Evolutionary conservation across 345 rosid species (phyloP), one percentile per base, ranked within the genome.

Genomic region (Dipteronia dyeriana): DNA sequence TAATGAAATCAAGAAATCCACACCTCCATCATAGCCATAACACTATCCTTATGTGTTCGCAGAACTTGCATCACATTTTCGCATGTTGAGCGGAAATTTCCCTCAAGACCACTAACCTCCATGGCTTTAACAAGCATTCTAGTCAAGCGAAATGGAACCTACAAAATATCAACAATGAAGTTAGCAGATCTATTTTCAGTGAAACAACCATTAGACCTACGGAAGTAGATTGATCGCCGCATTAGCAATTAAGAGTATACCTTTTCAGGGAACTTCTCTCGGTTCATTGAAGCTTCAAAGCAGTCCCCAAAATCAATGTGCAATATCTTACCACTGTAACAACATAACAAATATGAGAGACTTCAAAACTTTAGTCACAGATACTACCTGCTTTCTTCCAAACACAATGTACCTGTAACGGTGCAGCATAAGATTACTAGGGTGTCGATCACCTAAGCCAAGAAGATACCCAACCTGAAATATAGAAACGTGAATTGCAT

Each of bases 1-100:
- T 17, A 43, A 61, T 0, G 59, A 38, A 62, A 39, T 0, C 2
- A 66, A 59, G 7, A 25, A 22, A 14, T 60, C 49, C 53, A 16
- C 74, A 92, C 97, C 95, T 96, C 99, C 99, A 96, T 96, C 99
- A 96, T 96, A 73, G 98, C 98, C 99, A 91, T 94, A 68, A 94
- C 98, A 78, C 99, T 91, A 66, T 96, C 97, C 84, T 82, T 91
- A 78, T 96, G 90, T 62, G 97, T 82, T 66, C 98, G 91, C 57
- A 96, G 95, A 78, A 92, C 99, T 87, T 91, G 97, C 97, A 91
- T 92, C 72, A 94, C 99, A 77, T 94, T 92, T 89, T 96, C 99
- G 34, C 99, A 94, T 1, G 98, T 96, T 53, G 90, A 88, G 14
- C 94, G 97, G 81, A 96, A 96, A 75, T 92, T 96, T 67, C 99